Percentiles rank a stretch among this genome's conserved stretches.
Evolutionary conservation across 2,329 filamentous ascomycete genomes (phyloP).

Genomic region (Ceratocystis cubensis): DNA sequence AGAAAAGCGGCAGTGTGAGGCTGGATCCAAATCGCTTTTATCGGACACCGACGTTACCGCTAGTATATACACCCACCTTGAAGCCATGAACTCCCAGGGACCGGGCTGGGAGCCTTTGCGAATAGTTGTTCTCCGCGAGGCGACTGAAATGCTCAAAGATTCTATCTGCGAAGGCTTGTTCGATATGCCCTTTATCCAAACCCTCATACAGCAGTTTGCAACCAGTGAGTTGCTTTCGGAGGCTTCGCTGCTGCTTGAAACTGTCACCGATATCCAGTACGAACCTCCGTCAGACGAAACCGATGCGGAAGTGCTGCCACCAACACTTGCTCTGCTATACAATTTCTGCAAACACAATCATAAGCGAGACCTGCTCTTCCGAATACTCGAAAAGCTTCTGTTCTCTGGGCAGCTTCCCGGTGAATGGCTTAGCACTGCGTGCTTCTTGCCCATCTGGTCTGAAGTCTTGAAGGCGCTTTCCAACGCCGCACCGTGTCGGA

Average conservation of each 20-base stretch:
- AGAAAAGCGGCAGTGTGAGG: constrained; percentile 25
- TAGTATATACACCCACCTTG: constrained; percentile 30
- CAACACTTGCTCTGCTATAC: constrained; percentile 8
- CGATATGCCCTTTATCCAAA: constrained; percentile 21
- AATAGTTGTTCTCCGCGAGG: constrained; percentile 28
- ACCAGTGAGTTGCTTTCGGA: constrained; percentile 26
- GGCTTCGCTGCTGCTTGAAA: constrained; percentile 22
- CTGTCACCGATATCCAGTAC: constrained; percentile 11
- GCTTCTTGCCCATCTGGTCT: constrained; percentile 20
- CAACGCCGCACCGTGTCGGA: neutral
- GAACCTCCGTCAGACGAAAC: constrained; percentile 10
- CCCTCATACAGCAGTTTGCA: constrained; percentile 27
- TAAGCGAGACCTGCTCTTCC: constrained; percentile 17
- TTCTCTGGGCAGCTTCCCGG: constrained; percentile 14
- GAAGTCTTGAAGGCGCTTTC: constrained; percentile 15
- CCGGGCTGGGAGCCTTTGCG: constrained; percentile 29
- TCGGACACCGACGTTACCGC: constrained; percentile 18
- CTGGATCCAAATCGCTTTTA: constrained; percentile 23
- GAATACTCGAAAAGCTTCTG: constrained; percentile 15
- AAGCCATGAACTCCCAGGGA: constrained; percentile 24
- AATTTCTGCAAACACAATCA: constrained; percentile 19
- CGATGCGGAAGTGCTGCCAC: constrained; percentile 5
- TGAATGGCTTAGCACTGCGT: constrained; percentile 20
- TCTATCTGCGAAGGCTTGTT: constrained; percentile 28
- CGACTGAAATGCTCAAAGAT: constrained; percentile 25